phyloP scores from a whole-genome alignment of 179 eudicot species.

The Pouteria campechiana region DNA sequence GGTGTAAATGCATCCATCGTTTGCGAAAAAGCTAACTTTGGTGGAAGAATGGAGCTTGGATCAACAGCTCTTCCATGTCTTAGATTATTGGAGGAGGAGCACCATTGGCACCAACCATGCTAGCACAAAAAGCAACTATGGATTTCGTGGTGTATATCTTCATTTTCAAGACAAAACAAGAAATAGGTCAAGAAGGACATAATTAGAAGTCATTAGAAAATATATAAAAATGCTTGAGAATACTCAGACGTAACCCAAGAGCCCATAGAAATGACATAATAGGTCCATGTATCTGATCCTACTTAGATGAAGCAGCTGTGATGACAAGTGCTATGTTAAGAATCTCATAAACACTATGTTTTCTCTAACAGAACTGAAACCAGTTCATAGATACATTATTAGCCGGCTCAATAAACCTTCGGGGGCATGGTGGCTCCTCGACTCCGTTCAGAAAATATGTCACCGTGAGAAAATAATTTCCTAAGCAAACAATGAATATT shows the following conservation, averaged over 20 bases:
- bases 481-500: no score
- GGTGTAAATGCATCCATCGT: not conserved
- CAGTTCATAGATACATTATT: slow-evolving; percentile 87
- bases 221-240: not conserved
- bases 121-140: no score
- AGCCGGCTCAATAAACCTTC: slow-evolving; percentile 79
- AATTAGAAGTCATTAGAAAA: no score
- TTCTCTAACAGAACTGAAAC: not conserved
- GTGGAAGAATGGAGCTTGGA: no score
- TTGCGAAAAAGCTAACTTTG: not conserved
- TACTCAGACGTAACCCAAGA: not conserved
- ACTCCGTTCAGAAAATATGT: slow-evolving; percentile 60
- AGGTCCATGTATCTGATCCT: no score
- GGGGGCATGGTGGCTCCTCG: slow-evolving; percentile 81
- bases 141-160: no score
- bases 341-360: not conserved
- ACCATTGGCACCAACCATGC: no score
- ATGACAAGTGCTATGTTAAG: not conserved
- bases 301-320: not conserved
- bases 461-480: slow-evolving; percentile 51
- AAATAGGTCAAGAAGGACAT: no score
- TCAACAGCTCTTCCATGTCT: no score
- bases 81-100: no score
- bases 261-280: not conserved
- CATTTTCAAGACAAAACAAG: no score